Conservation (phyloP, 2,329 filamentous ascomycete species). For the Pyrenophora tritici-repentis region DNA sequence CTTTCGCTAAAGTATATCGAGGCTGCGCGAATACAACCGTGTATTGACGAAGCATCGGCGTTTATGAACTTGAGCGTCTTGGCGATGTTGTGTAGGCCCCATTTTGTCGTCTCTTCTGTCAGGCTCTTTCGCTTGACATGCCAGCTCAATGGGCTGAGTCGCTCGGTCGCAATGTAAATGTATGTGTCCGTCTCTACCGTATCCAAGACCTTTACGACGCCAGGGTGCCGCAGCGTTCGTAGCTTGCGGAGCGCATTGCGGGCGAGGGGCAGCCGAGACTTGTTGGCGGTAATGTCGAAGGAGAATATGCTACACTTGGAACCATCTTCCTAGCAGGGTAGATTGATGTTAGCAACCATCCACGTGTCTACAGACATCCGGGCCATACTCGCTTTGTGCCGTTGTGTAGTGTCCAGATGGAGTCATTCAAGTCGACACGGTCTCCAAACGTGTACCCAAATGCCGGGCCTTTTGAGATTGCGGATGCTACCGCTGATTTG, state of each 20-base stretch:
- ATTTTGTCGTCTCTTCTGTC: conserved; percentile 92
- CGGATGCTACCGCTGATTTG: conserved; percentile 95
- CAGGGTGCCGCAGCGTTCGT: conserved; percentile 89
- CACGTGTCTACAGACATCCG: conserved; percentile 16
- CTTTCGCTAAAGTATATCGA: conserved; percentile 94
- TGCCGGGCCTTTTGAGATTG: conserved; percentile 90
- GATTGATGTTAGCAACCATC: conserved; percentile 25
- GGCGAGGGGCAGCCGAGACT: conserved; percentile 79
- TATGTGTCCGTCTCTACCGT: conserved; percentile 95
- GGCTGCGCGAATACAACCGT: conserved; percentile 81
- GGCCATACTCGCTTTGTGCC: conserved; percentile 79
- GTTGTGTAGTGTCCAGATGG: conserved; percentile 96
- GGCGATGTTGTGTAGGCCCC: conserved; percentile 89
- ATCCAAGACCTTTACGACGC: conserved; percentile 91
- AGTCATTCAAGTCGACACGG: conserved; percentile 86
- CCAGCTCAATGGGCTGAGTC: conserved; percentile 85
- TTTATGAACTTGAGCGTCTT: conserved; percentile 97
- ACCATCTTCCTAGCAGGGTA: conserved; percentile 74
- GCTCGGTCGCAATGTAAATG: conserved; percentile 95
- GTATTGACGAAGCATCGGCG: conserved; percentile 86
- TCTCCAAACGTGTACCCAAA: conserved; percentile 95
- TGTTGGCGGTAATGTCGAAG: conserved; percentile 85
- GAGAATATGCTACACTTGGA: conserved; percentile 96
- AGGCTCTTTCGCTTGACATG: conserved; percentile 86
- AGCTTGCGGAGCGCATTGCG: conserved; percentile 94